These are phyloP conservation scores for Cytospora chrysosperma DNA, from an alignment of 2,329 filamentous ascomycete species.

Conservation along the genomic window DNA sequence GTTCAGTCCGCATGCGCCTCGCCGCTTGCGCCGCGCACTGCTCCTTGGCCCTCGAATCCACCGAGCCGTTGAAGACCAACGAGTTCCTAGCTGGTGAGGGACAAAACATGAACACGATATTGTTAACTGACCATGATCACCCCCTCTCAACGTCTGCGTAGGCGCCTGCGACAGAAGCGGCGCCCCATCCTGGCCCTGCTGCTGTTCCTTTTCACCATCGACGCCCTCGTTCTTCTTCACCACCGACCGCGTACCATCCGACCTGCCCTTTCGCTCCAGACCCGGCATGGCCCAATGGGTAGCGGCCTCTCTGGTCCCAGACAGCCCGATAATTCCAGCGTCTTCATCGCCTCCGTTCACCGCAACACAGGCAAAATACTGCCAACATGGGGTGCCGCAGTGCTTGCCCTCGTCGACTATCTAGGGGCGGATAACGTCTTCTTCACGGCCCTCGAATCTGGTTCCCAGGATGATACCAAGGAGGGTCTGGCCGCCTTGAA, in stretches of 20 bases:
- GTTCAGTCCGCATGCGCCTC: neutral
- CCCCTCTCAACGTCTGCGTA: slow-evolving; percentile 34
- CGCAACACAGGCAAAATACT: slow-evolving; percentile 65
- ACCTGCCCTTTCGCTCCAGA: slow-evolving; percentile 27
- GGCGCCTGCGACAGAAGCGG: slow-evolving; percentile 34
- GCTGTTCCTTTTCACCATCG: slow-evolving; percentile 35
- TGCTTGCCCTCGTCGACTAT: slow-evolving; percentile 54
- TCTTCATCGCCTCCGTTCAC: slow-evolving; percentile 67
- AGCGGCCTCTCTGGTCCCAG: neutral
- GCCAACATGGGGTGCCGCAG: slow-evolving; percentile 57
- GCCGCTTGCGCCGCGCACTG: neutral
- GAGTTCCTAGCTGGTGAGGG: neutral
- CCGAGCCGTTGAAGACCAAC: neutral
- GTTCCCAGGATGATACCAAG: slow-evolving; percentile 67
- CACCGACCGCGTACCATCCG: slow-evolving; percentile 34
- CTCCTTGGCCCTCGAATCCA: neutral
- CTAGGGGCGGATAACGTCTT: slow-evolving; percentile 63
- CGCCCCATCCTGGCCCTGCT: slow-evolving; percentile 35
- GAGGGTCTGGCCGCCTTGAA: slow-evolving; percentile 59
- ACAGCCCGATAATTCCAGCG: slow-evolving; percentile 33
- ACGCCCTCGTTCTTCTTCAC: slow-evolving; percentile 34
- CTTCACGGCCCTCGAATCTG: slow-evolving; percentile 65
- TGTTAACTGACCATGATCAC: slow-evolving; percentile 33
- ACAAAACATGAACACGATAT: slow-evolving; percentile 4
- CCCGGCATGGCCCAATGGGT: slow-evolving; percentile 5